Base-by-base conservation (phyloP, 495 filamentous ascomycete species). In the Xylaria scruposa region DNA sequence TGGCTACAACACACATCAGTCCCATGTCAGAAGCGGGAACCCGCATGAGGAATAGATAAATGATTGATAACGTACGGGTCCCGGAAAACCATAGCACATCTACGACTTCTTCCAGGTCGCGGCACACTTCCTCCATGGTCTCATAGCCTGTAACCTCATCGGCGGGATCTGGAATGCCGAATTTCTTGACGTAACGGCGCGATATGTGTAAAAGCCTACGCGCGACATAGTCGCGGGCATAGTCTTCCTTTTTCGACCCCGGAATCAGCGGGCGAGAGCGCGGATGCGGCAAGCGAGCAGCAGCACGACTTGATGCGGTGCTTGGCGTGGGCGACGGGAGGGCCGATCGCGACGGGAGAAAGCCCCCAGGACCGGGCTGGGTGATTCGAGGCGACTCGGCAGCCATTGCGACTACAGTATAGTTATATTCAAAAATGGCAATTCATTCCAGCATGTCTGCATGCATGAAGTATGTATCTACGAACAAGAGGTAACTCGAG, bases 71-170 rank as follows among this genome's bases (percentile, higher is more conserved):
- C 93, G 72, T 85, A 96, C 93, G 93, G 12, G 93, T 96, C 3
- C 92, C 92, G 53, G 88, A 91, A 31, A 91, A 84, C 94, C 94
- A 97, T 9, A 97, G 79, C 13, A 95, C 87, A 81, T 95, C 91
- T 19, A 95, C 81, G 19, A 95, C 71, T 8, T 81, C 82, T 51
- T 94, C 91, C 0, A 97, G 78, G 77, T 97, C 93, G 59, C 82
- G 86, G 17, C 86, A 91, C 7, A 93, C 82, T 68, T 95, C 90
- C 19, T 78, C 82, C 78, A 96, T 91, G 71, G 79, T 88, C 63
- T 85, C 85, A 78, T 96, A 97, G 0, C 91, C 91, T 21, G 83
- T 80, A 6, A 88, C 86, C 3, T 87, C 83, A n/a, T 83, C 84
- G 12, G 79, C 84, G 4, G 85, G 84, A 71, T 89, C 84, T 1